These are phyloP conservation scores for Panicum virgatum DNA, from an alignment of 202 grass and related monocot genomes.

Conservation along the genomic window DNA sequence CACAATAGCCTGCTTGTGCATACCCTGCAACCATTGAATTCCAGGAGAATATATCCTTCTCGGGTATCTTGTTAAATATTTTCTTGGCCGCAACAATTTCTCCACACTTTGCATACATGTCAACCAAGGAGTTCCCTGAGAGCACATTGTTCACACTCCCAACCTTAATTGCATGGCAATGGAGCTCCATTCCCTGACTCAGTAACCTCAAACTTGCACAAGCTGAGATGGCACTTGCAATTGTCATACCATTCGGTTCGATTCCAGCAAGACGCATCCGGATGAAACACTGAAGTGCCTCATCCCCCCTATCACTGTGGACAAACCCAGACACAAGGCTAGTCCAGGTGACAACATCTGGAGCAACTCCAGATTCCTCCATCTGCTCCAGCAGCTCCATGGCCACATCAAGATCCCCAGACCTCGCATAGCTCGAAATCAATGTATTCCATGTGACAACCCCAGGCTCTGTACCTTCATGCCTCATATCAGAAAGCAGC, in stretches of 20 bases:
- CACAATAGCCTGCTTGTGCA: constrained; percentile 69
- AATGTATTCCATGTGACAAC: constrained; percentile 85
- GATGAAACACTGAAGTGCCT: constrained; percentile 65
- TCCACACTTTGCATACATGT: constrained; percentile 89
- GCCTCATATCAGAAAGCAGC: constrained; percentile 65
- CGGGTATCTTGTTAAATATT: constrained; percentile 66
- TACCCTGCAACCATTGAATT: constrained; percentile 96
- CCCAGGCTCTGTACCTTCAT: constrained; percentile 57
- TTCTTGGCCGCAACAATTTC: constrained; percentile 58
- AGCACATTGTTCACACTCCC: constrained; percentile 55
- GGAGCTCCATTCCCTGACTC: constrained; percentile 62
- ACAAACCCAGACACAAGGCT: constrained; percentile 83
- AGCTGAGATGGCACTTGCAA: constrained; percentile 72
- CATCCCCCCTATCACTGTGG: constrained; percentile 56
- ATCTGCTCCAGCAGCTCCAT: constrained; percentile 68
- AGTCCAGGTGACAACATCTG: constrained; percentile 85
- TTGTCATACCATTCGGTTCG: constrained; percentile 76
- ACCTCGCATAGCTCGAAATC: constrained; percentile 63
- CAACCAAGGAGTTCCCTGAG: constrained; percentile 80
- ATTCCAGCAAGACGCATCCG: constrained; percentile 68
- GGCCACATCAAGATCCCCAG: constrained; percentile 60
- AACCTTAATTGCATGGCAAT: constrained; percentile 74
- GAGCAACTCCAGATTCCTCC: constrained; percentile 58
- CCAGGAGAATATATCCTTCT: constrained; percentile 95
- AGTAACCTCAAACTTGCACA: constrained; percentile 76